Conservation (phyloP, 495 filamentous ascomycete genomes). For the Cetradonia linearis region DNA sequence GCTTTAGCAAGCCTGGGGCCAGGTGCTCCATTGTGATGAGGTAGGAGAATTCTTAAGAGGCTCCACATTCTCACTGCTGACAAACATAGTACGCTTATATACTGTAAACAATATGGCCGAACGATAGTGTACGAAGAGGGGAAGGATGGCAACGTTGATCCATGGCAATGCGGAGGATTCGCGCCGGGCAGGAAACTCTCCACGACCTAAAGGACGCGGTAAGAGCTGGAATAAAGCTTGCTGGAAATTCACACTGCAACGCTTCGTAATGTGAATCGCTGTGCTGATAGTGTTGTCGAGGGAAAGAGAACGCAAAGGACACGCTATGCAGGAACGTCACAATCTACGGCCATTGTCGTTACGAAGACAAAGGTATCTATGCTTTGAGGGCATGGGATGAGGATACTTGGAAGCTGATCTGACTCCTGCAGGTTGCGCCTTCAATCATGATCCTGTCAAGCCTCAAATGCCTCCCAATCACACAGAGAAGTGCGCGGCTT, state of each 20-base stretch:
- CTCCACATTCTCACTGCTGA: neutral
- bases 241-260: neutral
- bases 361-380: conserved; percentile 63
- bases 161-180: conserved; percentile 18
- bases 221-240: conserved; percentile 24
- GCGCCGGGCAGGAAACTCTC: conserved; percentile 39
- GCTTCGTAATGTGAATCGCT: neutral
- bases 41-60: neutral
- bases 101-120: conserved; percentile 17
- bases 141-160: conserved; percentile 16
- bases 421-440: conserved; percentile 57
- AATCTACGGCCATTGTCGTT: conserved; percentile 89
- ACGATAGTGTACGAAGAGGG: conserved; percentile 10
- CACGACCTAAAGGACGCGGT: conserved; percentile 56
- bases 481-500: conserved; percentile 44
- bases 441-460: conserved; percentile 75
- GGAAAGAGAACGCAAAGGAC: conserved; percentile 61
- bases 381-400: neutral
- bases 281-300: conserved; percentile 18
- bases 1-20: conserved; percentile 7
- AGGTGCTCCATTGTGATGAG: conserved; percentile 17
- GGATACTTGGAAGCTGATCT: conserved; percentile 15
- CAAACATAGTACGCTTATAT: conserved; percentile 8
- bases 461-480: conserved; percentile 38
- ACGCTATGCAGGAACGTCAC: conserved; percentile 87